Evolutionary conservation across 371 early-diverging fungal genomes (phyloP), one percentile per base, ranked within the genome.

Genomic region (Fennellomyces sp.): DNA sequence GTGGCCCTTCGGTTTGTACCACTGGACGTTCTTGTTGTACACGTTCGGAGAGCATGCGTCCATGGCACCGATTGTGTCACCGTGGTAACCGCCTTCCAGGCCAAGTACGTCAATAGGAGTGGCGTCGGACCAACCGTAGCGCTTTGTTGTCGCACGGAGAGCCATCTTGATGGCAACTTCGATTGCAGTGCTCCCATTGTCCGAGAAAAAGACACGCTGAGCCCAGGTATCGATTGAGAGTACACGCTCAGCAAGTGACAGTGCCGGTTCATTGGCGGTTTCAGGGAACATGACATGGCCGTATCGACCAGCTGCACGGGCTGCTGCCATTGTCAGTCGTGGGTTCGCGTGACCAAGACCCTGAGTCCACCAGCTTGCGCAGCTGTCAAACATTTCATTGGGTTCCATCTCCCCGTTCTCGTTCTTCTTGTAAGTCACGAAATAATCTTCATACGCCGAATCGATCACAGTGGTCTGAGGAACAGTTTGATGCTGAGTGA

Each of bases 301-400:
- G 64, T 92, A 93, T 3, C 91, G 84, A 17, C 90, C 91, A 1
- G 91, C 82, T 1, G 92, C 91, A 60, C 85, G 66, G 0, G 90
- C 85, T 1, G 89, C 88, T 2, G 90, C 74, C 29, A 81, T 61
- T 0, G 88, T 81, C 41, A 93, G 69, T 5, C 75, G 62, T 1
- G 83, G 83, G 38, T 87, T 85, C 42, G 84, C 92, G 65, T 93
- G 94, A 2, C 92, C 94, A 17, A 93, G 66, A 12, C 87, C 88
- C 65, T 93, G 91, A 11, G 94, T 93, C 94, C 92, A 93, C 94
- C 94, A 93, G 66, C 86, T 85, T 21, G 91, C 91, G 64, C 90
- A 89, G 5, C 80, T 89, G 63, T 93, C 94, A 76, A 86, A 88
- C 78, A 84, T 82, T 42, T 80, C 80, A 15, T 62, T 73, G 56